These are phyloP conservation scores for Acacia concinna DNA, from an alignment of 331 rosid species.

Conservation along the genomic window DNA sequence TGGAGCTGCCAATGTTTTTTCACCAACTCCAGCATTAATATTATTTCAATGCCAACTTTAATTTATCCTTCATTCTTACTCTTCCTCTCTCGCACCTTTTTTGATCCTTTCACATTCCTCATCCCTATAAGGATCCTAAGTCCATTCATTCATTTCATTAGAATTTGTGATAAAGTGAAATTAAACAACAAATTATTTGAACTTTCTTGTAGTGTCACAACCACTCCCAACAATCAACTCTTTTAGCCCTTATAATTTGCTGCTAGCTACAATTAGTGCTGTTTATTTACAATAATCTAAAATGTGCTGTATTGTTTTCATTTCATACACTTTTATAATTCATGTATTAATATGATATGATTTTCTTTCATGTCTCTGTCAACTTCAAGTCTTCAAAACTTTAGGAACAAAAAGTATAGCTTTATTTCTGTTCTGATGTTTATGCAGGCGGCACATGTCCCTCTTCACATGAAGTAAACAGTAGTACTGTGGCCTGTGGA, in stretches of 20 bases:
- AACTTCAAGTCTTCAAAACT: conserved; percentile 6
- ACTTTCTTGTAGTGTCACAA: background rate
- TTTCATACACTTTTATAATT: background rate
- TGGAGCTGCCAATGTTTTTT: background rate
- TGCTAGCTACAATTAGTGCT: no score
- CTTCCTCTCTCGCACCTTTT: conserved; percentile 1
- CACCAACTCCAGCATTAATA: background rate
- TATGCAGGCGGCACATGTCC: background rate
- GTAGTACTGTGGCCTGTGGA: background rate
- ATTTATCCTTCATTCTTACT: conserved; percentile 20
- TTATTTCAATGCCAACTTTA: background rate
- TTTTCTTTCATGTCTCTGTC: conserved; percentile 2
- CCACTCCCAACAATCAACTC: background rate
- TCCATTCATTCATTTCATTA: background rate
- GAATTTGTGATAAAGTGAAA: background rate
- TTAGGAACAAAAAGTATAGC: background rate
- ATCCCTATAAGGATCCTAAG: background rate
- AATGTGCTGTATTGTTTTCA: background rate
- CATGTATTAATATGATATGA: background rate
- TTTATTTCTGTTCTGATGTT: background rate
- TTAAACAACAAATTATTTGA: no score
- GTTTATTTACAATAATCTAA: no score
- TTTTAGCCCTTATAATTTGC: background rate
- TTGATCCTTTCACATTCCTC: background rate
- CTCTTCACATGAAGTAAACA: background rate